Evolutionary conservation across 2,329 filamentous ascomycete genomes (phyloP), one percentile per base, ranked within the genome.

Genomic region (Leptosphaerulina australis): DNA sequence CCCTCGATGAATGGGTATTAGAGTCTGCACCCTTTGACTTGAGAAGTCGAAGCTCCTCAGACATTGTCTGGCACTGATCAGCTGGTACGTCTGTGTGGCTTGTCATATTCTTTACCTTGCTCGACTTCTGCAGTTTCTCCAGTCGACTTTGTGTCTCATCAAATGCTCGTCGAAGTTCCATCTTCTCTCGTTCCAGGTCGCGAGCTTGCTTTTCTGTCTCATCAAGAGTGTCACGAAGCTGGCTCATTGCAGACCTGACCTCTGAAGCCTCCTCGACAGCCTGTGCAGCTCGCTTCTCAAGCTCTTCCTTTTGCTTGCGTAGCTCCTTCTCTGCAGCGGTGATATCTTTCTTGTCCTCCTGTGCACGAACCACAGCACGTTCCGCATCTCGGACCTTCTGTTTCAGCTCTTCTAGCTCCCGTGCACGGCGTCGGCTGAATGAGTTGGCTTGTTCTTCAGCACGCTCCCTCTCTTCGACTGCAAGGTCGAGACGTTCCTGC

Each of bases 391-490:
- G 85, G 9, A 92, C 80, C 72, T 86, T 89, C 40, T 81, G 80
- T 71, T 88, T 91, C 29, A 96, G 78, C 60, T 97, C 93, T 69
- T 97, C 94, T 3, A 90, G 80, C 76, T 97, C 94, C 37, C 92
- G 82, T 5, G 89, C 84, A 53, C 87, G 86, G 33, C 89, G 83
- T 43, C 93, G 83, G 10, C 88, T 88, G 38, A 89, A 81, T 0
- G 86, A 88, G 64, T 85, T 90, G 2, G 91, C 86, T 74, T 97
- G 92, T 56, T 97, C 92, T 73, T 99, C 93, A 2, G 91, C 87
- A 2, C 91, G 85, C 69, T 99, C 94, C 14, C 94, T 85, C 72
- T 99, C 94, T 70, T 97, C 92, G n/a, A 96, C 82, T 0, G 92
- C 92, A 1, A 89, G 81, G 65, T 97, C 93, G 81, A 97, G 87